Evolutionary conservation across 441 rosid genomes (phyloP).

Genomic region (Sinapis alba): DNA sequence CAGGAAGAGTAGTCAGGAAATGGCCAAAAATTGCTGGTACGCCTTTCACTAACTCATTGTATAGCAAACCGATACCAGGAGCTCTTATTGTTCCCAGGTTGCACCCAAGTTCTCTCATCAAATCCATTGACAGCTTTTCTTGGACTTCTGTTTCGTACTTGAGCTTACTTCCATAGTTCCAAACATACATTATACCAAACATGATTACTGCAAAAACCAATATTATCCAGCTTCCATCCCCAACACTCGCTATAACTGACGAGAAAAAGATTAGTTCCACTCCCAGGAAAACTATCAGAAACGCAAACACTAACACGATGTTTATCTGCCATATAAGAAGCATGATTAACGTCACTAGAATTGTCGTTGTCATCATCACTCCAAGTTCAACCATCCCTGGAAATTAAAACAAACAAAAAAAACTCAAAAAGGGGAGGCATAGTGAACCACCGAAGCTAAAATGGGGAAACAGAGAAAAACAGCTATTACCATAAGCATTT

Average conservation of each 20-base stretch:
- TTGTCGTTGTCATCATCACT: constrained; percentile 98
- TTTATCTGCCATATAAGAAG: constrained; percentile 99
- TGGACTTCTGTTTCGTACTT: constrained; percentile 96
- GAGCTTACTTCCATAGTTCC: constrained; percentile 98
- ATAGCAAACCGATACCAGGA: constrained; percentile 97
- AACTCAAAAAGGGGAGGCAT: neutral
- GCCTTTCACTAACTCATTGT: constrained; percentile 92
- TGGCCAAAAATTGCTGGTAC: constrained; percentile 96
- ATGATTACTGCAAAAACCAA: constrained; percentile 80
- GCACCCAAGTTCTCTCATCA: constrained; percentile 89
- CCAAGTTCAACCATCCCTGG: constrained; percentile 95
- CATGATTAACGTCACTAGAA: constrained; percentile 91
- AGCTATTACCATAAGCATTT: constrained; percentile 87
- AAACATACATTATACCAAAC: constrained; percentile 89
- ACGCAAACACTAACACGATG: constrained; percentile 71
- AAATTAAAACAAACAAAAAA: constrained; percentile 22
- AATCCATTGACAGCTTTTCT: constrained; percentile 87
- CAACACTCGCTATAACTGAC: constrained; percentile 75
- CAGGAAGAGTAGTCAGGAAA: constrained; percentile 95
- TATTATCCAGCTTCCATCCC: constrained; percentile 97
- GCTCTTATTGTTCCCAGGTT: constrained; percentile 96
- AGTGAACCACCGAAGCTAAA: no score
- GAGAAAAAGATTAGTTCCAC: constrained; percentile 82
- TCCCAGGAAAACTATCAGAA: constrained; percentile 71
- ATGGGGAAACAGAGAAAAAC: no score